Base-by-base conservation (phyloP, 768 basidiomycete genomes). In the Termitomyces sp. region DNA sequence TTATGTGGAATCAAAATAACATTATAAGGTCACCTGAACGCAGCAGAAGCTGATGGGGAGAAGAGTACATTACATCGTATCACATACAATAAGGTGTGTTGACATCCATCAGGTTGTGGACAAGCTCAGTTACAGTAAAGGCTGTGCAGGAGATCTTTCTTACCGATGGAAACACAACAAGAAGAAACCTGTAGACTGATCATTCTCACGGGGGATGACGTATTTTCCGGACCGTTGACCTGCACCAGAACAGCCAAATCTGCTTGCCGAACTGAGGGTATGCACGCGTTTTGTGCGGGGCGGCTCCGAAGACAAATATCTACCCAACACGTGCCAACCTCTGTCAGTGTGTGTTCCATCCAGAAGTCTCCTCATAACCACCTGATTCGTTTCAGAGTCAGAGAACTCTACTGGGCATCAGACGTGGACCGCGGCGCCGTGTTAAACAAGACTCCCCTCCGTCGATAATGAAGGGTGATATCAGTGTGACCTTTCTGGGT, bases 401-500 rank as follows among this genome's bases (percentile, higher is more conserved):
- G 57, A 53, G 57, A 58, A 52, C 36, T 29, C 13, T 53, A 18
- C 46, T 39, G 42, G 47, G 41, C 27, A 2, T 5, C 5, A 52
- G 51, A 20, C 24, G 27, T 27, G 10, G 51, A 43, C 13, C 37
- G 27, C 46, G 50, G 42, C 56, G 27, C 31, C 10, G 18, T 27
- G 7, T 57, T 22, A 24, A 27, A 57, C 27, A 41, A 20, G n/a
- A n/a, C n/a, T 14, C 31, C 18, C 14, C 46, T 39, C 18, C 36
- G 34, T 32, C 6, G 18, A 16, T 37, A 32, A 79, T 78, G 76
- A 58, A 68, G 2, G 68, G 66, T 47, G 64, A 76, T 55, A 81
- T 90, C 71, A 70, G 72, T 18, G 74, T 90, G 43, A 86, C 83
- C 26, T 92, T 93, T 65, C 73, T 92, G 9, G 90, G 90, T 14